Base-by-base conservation (phyloP, 306 rosid genomes). In the barrel medic (Medicago truncatula) region DNA sequence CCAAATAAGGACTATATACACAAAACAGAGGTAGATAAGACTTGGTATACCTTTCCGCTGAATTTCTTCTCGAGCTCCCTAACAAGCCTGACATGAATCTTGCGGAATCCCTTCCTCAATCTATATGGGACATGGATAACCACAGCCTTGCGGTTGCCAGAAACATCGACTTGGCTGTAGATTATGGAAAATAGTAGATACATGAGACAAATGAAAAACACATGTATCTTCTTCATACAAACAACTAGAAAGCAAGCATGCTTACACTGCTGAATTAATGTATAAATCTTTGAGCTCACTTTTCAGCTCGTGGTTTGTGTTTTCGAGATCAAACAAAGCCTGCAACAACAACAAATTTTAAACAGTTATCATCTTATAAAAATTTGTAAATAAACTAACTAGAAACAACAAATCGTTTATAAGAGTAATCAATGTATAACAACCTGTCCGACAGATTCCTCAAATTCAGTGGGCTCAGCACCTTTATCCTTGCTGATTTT, bases 21-120 rank as follows among this genome's bases (percentile, higher is more conserved):
- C 12, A 63, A 11, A 25, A 67, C 25, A 15, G 49, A 16, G 31
- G 28, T 64, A 39, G 10, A 8, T 0, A 16, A 54, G 44, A 15
- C 52, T 59, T 28, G 25, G 13, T 25, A 38, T 56, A 93, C 98
- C 95, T 90, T 90, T 1, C 98, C 98, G 1, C 98, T 93, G 58
- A 93, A 89, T 67, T 93, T 93, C 85, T 93, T 93, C 85, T 93
- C 98, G n/a, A 93, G 96, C 91, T 93, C 98, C 82, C 98, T 85
- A 15, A 90, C 95, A 66, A 93, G 96, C 87, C 87, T 84, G 47
- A 83, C 83, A 79, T 93, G 97, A 63, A 90, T 90, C 82, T 93
- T 93, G 61, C 95, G 78, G 76, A 75, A 93, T 7, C 93, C 90
- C 78, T 93, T 93, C 86, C 97, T 85, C 63, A 93, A 67, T 74